Percentiles rank a stretch among this genome's conserved stretches.
Evolutionary conservation across 768 basidiomycete genomes (phyloP).

Genomic region (Mycena rebaudengoi): DNA sequence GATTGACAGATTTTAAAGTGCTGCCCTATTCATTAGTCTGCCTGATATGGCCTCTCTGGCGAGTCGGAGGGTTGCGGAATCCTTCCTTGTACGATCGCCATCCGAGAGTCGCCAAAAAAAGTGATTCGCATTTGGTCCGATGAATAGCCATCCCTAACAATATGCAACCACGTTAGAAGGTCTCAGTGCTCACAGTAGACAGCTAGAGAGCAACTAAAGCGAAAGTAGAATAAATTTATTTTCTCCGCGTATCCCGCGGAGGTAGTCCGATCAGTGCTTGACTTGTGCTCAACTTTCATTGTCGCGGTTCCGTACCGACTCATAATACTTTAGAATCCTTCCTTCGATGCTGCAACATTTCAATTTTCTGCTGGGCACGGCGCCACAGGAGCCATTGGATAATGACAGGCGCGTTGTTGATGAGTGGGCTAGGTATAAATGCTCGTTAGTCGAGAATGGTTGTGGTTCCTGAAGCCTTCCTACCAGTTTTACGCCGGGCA

Average conservation of each 20-base stretch:
- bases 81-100: background rate
- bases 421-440: slow-evolving; percentile 43
- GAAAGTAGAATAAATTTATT: no score
- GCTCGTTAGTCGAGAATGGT: background rate
- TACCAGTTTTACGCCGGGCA: slow-evolving; percentile 13
- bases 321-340: background rate
- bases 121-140: background rate
- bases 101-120: background rate
- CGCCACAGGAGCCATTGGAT: slow-evolving; percentile 30
- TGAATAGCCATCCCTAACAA: no score
- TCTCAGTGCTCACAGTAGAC: no score
- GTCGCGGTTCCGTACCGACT: background rate
- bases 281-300: no score
- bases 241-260: no score
- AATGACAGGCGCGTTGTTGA: slow-evolving; percentile 35
- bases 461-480: slow-evolving; percentile 2
- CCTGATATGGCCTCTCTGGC: slow-evolving; percentile 12
- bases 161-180: no score
- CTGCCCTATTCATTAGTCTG: background rate
- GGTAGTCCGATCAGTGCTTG: no score
- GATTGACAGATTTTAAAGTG: no score
- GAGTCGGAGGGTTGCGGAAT: slow-evolving; percentile 2
- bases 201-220: no score
- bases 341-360: slow-evolving; percentile 31
- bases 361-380: slow-evolving; percentile 37